phyloP scores from a whole-genome alignment of 2,329 filamentous ascomycete species.

The Fusarium sp. region DNA sequence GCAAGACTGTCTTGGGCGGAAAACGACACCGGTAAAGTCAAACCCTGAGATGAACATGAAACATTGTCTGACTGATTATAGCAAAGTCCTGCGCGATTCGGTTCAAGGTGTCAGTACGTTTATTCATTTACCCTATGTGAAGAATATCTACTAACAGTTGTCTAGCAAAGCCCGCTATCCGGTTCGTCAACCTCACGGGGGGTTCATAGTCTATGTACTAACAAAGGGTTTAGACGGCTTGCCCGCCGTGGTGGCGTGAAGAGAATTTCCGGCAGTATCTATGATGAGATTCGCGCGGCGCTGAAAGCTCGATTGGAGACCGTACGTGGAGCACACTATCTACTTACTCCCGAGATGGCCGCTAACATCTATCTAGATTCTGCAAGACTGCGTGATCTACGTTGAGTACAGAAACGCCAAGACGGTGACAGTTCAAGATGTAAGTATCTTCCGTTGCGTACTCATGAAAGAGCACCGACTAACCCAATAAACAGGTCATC shows the following conservation, averaged over 20 bases:
- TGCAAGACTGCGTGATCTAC: slow-evolving; percentile 61
- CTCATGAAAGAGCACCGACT: slow-evolving; percentile 1
- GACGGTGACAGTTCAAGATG: slow-evolving; percentile 72
- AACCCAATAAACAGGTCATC: slow-evolving; percentile 60
- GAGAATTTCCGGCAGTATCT: slow-evolving; percentile 73
- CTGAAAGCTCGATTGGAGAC: slow-evolving; percentile 61
- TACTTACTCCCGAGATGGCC: background rate
- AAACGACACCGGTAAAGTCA: slow-evolving; percentile 43
- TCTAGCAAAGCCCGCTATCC: slow-evolving; percentile 65
- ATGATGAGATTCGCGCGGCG: slow-evolving; percentile 67
- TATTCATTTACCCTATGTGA: background rate
- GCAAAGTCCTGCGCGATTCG: slow-evolving; percentile 61
- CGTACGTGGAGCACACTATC: slow-evolving; percentile 50
- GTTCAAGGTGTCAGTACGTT: slow-evolving; percentile 64
- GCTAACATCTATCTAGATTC: slow-evolving; percentile 57
- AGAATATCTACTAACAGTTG: slow-evolving; percentile 1
- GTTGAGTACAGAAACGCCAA: slow-evolving; percentile 67
- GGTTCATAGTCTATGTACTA: slow-evolving; percentile 2
- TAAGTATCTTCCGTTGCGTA: slow-evolving; percentile 50
- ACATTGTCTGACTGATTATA: slow-evolving; percentile 36
- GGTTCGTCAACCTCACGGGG: slow-evolving; percentile 51
- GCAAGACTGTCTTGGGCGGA: slow-evolving; percentile 40
- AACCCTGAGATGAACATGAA: background rate
- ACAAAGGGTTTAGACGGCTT: slow-evolving; percentile 64
- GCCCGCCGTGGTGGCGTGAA: slow-evolving; percentile 83